Evolutionary conservation across 768 basidiomycete genomes (phyloP), one percentile per base, ranked within the genome.

Genomic region (Filobasidium floriforme): DNA sequence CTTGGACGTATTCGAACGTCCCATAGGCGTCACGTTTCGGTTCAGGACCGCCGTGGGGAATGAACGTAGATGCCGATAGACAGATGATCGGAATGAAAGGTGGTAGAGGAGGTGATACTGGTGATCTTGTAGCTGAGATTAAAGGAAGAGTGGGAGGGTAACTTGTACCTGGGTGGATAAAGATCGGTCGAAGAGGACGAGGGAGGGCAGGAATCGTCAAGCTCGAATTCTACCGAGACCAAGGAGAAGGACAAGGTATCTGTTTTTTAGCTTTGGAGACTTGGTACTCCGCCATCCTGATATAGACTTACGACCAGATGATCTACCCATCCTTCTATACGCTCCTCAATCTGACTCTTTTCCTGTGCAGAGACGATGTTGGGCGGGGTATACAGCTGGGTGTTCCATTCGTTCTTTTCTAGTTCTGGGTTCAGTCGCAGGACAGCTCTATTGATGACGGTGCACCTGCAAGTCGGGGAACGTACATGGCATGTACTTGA

Each of bases 1-100:
- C 94, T 76, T 94, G 92, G 9, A 97, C 84, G 75, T 97, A 97
- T 24, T 86, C 81, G 74, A 87, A 96, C n/a, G 81, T 69, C 0
- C 87, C 83, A 24, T 88, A 81, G 85, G 63, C 15, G 65, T 66
- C 15, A 61, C 67, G 65, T 22, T 73, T 75, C 0, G 70, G 65
- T 1, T 65, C 46, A 4, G 75, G 75, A 4, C 75, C 68, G 7
- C 72, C 70, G 61, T 73, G 73, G 18, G 59, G 86, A 7, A 87
- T 81, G 69, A 85, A 86, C 69, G 85, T 85, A 3, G 91, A 93
- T 1, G 93, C 92, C 1, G 89, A 92, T 12, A 92, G 79, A 76
- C 92, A 96, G 29, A 98, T 80, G 64, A 97, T 75, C 0, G 93
- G 89, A 12, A 65, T 51, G 54, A 65, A 68, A 1, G 63, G 26